Evolutionary conservation across 2,329 filamentous ascomycete genomes (phyloP).

Genomic region (Fusarium bactridioides): DNA sequence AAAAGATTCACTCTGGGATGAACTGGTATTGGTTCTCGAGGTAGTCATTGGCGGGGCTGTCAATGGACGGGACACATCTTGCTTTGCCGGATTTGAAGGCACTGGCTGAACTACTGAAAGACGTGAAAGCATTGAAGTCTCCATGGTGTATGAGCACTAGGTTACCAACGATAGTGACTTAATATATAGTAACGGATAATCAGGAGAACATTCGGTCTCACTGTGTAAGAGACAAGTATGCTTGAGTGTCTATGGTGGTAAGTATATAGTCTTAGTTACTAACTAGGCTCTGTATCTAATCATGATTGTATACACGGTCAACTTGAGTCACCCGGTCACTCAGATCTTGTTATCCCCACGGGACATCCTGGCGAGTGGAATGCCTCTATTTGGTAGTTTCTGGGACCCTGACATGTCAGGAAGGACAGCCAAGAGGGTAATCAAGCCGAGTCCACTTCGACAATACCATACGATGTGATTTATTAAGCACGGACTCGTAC

Average conservation of each 20-base stretch:
- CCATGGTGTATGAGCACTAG: constrained; percentile 40
- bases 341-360: constrained; percentile 8
- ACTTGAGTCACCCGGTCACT: constrained; percentile 7
- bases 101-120: constrained; percentile 46
- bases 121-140: constrained; percentile 44
- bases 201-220: not conserved
- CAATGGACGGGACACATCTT: constrained; percentile 36
- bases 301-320: not conserved
- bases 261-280: not conserved
- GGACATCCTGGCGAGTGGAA: constrained; percentile 12
- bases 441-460: not conserved
- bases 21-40: constrained; percentile 51
- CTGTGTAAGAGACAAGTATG: not conserved
- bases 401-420: not conserved
- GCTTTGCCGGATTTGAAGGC: constrained; percentile 15
- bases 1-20: constrained; percentile 45
- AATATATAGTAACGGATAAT: not conserved
- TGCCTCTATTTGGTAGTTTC: constrained; percentile 13
- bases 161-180: not conserved
- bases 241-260: not conserved
- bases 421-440: not conserved
- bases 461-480: not conserved
- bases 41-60: constrained; percentile 48
- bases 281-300: not conserved
- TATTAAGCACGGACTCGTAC: not conserved